Base-by-base conservation (phyloP, 179 eudicot genomes). In the Gypsophila paniculata region DNA sequence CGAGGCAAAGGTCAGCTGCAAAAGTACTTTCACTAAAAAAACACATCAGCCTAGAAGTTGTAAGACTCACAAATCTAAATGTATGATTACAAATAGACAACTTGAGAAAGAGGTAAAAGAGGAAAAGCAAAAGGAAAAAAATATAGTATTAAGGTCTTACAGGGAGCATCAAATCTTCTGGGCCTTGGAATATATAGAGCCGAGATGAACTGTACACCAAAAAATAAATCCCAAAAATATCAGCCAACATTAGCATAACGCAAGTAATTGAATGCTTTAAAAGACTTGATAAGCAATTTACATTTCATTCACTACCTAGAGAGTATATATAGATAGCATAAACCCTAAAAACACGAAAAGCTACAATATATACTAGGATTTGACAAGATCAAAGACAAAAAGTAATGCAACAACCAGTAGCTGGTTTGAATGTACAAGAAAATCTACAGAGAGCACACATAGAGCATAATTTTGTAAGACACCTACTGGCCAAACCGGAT, bases 401-500 rank as follows among this genome's bases (percentile, higher is more conserved):
- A 22, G 9, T 2, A 32, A 57, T 52, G 73, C 21, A 72, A 39
- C 65, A 73, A 13, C 32, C 39, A 63, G 17, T n/a, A n/a, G 34
- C 4, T 29, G 34, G 34, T 1, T 29, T 29, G 12, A 13, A 59
- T 23, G 10, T 1, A 26, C 29, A 21, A 61, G 25, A 10, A 74
- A 36, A 54, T 29, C 61, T 60, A 74, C n/a, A 38, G 52, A 5
- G 26, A 11, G 12, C 34, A 25, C 5, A 69, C 4, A 18, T 23
- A 44, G 61, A 63, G 39, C 8, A 44, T 42, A 54, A 11, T 68
- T 65, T 10, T 7, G 18, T 26, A 39, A 64, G 44, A 72, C 22
- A 85, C 99, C 91, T 81, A 94, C 99, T 78, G 90, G 92, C 99
- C 99, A 88, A 94, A 94, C 39, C 93, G 90, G 29, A 94, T 73